Evolutionary conservation across 345 rosid genomes (phyloP), one percentile per base, ranked within the genome.

Genomic region (Hypericum perforatum): DNA sequence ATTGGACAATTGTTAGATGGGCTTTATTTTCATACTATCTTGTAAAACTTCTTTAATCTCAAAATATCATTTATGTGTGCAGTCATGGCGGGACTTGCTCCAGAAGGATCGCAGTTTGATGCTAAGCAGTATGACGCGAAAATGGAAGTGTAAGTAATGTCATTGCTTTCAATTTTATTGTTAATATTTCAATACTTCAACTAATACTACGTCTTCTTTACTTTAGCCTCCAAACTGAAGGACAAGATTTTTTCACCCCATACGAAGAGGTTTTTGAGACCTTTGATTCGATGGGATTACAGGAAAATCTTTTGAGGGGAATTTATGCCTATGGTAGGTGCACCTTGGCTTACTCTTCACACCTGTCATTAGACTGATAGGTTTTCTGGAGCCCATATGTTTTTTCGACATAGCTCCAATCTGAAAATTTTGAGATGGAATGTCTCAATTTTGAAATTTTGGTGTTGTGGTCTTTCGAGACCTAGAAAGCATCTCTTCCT

Each of bases 241-340:
- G 70, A 6, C 75, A 74, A 45, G 94, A 90, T 1, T 90, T 84
- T 56, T 86, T 82, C 75, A 82, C 94, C 7, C 43, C 71, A 6
- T 90, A 78, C 68, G 97, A 90, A 40, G 97, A 90, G 60, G 89
- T 79, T 41, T 72, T 74, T 45, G 97, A 90, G 11, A 84, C 75
- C 57, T 90, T 90, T 70, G 97, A 86, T 69, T 57, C 81, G 1
- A 90, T 90, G 97, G 95, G 82, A 6, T 48, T 90, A 72, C 83
- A 73, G 49, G 81, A 84, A 45, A 82, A 86, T 66, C 96, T 86
- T 67, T 71, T 90, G 11, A 70, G 97, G 67, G 97, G 97, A 37
- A 90, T 86, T 50, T 90, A 84, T 67, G 97, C 94, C 14, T 90
- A 90, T 64, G 97, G 96, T 90, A 70, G 2, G 77, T 71, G 15